Conservation (phyloP, 306 rosid genomes). For the Rubus parviflorus region DNA sequence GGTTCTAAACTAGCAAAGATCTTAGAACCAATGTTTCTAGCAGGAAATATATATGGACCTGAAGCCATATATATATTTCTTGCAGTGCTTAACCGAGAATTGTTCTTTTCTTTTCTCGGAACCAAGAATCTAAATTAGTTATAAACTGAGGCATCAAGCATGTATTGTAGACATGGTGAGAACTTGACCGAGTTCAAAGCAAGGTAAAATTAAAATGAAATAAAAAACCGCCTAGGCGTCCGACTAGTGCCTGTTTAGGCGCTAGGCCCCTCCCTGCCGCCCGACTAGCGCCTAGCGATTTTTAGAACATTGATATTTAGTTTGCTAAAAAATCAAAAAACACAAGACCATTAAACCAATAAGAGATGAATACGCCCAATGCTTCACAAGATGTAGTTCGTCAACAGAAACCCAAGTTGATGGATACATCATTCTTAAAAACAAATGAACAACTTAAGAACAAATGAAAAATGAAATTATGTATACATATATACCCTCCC, state of each 20-base stretch:
- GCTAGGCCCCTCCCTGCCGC: too few species aligned
- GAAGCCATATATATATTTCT: too few species aligned
- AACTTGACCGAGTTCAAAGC: neutral
- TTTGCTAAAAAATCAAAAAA: neutral
- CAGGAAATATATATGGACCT: too few species aligned
- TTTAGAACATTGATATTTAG: neutral
- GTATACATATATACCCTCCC: constrained; percentile 48
- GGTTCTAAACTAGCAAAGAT: too few species aligned
- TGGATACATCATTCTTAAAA: constrained; percentile 23
- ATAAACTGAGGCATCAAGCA: constrained; percentile 1
- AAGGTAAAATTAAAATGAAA: neutral
- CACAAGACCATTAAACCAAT: constrained; percentile 1
- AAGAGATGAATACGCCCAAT: neutral
- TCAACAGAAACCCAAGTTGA: constrained; percentile 12
- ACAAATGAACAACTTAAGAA: constrained; percentile 38
- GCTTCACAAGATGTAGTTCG: neutral
- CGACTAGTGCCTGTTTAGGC: too few species aligned
- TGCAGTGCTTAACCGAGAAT: too few species aligned
- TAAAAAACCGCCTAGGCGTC: too few species aligned
- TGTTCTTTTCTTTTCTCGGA: too few species aligned
- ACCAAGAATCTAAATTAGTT: neutral
- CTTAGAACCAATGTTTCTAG: too few species aligned
- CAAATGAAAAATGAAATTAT: constrained; percentile 34
- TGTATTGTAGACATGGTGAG: neutral
- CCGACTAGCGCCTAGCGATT: too few species aligned